Base-by-base conservation (phyloP, 768 basidiomycete species). In the Phanerodontia chrysosporium region DNA sequence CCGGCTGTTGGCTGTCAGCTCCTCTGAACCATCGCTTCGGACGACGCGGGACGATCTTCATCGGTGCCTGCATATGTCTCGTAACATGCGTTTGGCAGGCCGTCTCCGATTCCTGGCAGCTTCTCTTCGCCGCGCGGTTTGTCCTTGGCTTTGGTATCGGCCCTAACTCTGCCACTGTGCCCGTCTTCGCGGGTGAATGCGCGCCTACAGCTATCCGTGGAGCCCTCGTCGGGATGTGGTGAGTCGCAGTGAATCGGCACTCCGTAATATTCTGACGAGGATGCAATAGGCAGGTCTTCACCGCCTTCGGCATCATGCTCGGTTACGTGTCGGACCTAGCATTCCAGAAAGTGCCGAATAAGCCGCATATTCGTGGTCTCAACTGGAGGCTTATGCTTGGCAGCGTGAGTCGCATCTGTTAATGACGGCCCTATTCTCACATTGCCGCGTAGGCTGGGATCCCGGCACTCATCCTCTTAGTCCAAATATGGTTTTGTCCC, bases 191-290 rank as follows among this genome's bases (percentile, higher is more conserved):
- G 0, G 85, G 88, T 2, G 90, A 98, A 71, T 86, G 87, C 67
- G 78, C 86, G 0, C 95, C 95, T 0, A 84, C 93, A 0, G 73
- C 74, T 14, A 92, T 98, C 58, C 86, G 95, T 65, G 94, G 94
- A 56, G 92, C 86, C 1, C 82, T 95, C 30, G 90, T 93, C 59
- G 95, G 95, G 92, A 89, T 83, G 67, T 95, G 94, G 92, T 76
- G 76, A 48, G 68, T 76, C 0, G 27, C 25, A 45, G 57, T 29
- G 13, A 3, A 3, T 48, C 18, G 9, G 7, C 22, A 48, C 13
- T 13, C 5, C 5, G 27, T 5, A 13, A 6, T 3, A 25, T 9
- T 1, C 4, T 12, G 30, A 35, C 14, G 35, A 3, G 51, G 30
- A 10, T 13, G 25, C 16, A 13, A n/a, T 49, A 65, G 68, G 73